Conservation (phyloP, 306 rosid genomes). For the Corylus heterophylla region DNA sequence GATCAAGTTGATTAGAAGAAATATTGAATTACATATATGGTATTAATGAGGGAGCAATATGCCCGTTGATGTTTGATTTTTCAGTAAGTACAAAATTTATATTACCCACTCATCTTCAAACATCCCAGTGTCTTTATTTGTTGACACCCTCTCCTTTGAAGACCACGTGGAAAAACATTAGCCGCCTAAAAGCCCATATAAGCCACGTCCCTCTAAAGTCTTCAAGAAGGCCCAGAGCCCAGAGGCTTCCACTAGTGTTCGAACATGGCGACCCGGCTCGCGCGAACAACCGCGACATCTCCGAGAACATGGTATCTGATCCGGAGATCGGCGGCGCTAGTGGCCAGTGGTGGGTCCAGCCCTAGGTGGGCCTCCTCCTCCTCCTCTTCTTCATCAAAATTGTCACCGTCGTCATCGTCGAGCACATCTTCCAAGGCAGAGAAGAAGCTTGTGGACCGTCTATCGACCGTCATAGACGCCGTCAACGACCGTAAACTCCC, state of each 20-base stretch:
- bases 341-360: slow-evolving; percentile 9
- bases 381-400: slow-evolving; percentile 38
- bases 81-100: too few species aligned
- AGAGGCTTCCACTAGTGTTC: background rate
- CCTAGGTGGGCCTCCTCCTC: slow-evolving; percentile 36
- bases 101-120: too few species aligned
- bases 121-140: background rate
- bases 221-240: background rate
- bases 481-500: slow-evolving; percentile 81
- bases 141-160: background rate
- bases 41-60: too few species aligned
- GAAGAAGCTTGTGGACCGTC: slow-evolving; percentile 65
- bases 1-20: too few species aligned
- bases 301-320: slow-evolving; percentile 22
- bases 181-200: slow-evolving; percentile 1
- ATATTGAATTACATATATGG: too few species aligned
- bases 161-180: slow-evolving; percentile 9
- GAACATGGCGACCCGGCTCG: slow-evolving; percentile 50
- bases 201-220: background rate
- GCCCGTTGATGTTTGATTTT: too few species aligned
- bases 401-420: slow-evolving; percentile 34
- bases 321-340: slow-evolving; percentile 23
- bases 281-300: slow-evolving; percentile 18
- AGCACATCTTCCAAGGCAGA: slow-evolving; percentile 48
- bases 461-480: slow-evolving; percentile 73